Evolutionary conservation across 768 basidiomycete species (phyloP).

Genomic region (Termitomyces sp.): DNA sequence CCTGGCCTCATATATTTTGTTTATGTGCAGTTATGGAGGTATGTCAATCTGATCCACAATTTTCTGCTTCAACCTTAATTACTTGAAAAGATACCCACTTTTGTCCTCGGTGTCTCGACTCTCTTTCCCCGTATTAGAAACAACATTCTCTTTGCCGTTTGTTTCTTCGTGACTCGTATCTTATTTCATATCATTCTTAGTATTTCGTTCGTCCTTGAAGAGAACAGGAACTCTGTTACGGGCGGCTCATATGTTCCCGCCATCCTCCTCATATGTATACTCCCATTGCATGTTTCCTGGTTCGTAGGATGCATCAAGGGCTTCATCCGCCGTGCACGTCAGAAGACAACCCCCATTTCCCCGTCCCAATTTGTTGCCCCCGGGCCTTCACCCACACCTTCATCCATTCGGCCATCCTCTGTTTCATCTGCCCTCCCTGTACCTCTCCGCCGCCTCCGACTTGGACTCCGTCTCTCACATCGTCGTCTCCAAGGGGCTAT

Average conservation of each 20-base stretch:
- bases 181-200: constrained; percentile 38
- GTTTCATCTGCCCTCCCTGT: not conserved
- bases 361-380: not conserved
- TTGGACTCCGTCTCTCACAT: constrained; percentile 5
- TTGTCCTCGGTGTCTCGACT: constrained; percentile 44
- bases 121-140: constrained; percentile 42
- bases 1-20: constrained; percentile 37
- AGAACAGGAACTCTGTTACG: constrained; percentile 25
- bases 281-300: constrained; percentile 53
- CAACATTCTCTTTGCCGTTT: constrained; percentile 43
- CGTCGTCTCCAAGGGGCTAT: constrained; percentile 8
- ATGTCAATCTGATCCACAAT: not conserved
- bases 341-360: not conserved
- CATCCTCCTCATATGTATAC: constrained; percentile 33
- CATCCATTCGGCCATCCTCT: not conserved
- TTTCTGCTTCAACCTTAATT: constrained; percentile 20
- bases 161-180: constrained; percentile 54
- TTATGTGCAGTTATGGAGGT: constrained; percentile 48
- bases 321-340: constrained; percentile 29
- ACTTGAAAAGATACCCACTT: constrained; percentile 46
- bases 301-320: constrained; percentile 49
- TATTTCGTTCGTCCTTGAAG: constrained; percentile 22
- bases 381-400: not conserved
- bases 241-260: constrained; percentile 36
- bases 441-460: not conserved